These are phyloP conservation scores for Citeromyces hawaiiensis DNA, from an alignment of 1,139 yeast genomes.

Conservation along the genomic window DNA sequence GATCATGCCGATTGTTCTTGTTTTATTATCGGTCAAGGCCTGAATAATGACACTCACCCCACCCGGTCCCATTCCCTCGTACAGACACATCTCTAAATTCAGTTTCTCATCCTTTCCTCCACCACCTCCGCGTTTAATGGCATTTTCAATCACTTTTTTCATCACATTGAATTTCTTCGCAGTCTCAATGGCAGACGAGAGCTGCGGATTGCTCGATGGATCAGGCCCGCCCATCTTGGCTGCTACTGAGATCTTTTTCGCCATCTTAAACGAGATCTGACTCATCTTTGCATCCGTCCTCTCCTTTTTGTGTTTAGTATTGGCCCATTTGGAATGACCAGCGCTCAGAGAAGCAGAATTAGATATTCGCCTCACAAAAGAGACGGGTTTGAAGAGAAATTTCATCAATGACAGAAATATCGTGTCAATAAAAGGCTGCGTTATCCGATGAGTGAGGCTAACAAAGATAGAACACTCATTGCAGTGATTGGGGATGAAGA, in stretches of 20 bases:
- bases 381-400: neutral
- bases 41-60: slow-evolving; percentile 80
- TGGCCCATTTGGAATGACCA: slow-evolving; percentile 95
- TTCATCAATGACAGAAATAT: neutral
- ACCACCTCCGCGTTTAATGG: slow-evolving; percentile 77
- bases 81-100: slow-evolving; percentile 37
- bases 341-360: slow-evolving; percentile 15
- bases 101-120: slow-evolving; percentile 18
- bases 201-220: slow-evolving; percentile 48
- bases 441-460: slow-evolving; percentile 18
- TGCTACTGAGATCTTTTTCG: slow-evolving; percentile 62
- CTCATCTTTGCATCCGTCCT: slow-evolving; percentile 77
- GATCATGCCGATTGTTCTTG: slow-evolving; percentile 65
- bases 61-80: slow-evolving; percentile 90
- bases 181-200: slow-evolving; percentile 62
- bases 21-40: slow-evolving; percentile 80
- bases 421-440: neutral
- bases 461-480: slow-evolving; percentile 60
- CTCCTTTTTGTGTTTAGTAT: slow-evolving; percentile 87
- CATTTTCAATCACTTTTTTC: slow-evolving; percentile 75
- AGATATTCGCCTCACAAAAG: slow-evolving; percentile 1
- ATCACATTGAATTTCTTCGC: slow-evolving; percentile 73
- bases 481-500: slow-evolving; percentile 98
- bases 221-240: slow-evolving; percentile 57
- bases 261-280: slow-evolving; percentile 56